phyloP scores from a whole-genome alignment of 2,329 filamentous ascomycete genomes.

The Emericellopsis atlantica region DNA sequence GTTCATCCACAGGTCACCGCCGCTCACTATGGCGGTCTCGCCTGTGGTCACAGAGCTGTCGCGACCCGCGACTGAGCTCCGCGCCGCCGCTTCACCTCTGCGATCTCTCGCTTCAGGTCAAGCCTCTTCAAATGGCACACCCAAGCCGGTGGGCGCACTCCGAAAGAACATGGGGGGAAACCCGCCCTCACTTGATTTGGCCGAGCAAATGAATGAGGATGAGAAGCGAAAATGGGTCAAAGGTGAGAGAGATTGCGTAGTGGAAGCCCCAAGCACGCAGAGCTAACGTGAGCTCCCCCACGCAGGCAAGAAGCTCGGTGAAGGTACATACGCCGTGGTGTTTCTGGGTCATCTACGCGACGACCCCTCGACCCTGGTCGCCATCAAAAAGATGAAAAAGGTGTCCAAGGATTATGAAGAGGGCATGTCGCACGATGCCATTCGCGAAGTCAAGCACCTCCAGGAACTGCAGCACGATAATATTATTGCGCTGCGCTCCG shows the following conservation, averaged over 20 bases:
- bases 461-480: slow-evolving; percentile 92
- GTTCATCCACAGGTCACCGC: neutral
- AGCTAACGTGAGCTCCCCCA: neutral
- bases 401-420: slow-evolving; percentile 76
- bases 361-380: slow-evolving; percentile 64
- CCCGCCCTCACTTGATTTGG: slow-evolving; percentile 36
- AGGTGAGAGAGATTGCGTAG: slow-evolving; percentile 31
- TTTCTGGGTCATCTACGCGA: slow-evolving; percentile 72
- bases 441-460: slow-evolving; percentile 90
- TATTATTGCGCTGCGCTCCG: slow-evolving; percentile 82
- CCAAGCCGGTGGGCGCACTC: slow-evolving; percentile 20
- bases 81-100: slow-evolving; percentile 25
- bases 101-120: slow-evolving; percentile 25
- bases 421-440: slow-evolving; percentile 85
- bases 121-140: slow-evolving; percentile 29
- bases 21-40: slow-evolving; percentile 28
- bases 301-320: slow-evolving; percentile 79
- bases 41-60: slow-evolving; percentile 25
- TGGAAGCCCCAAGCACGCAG: too few relatives aligned
- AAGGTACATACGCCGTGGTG: slow-evolving; percentile 94
- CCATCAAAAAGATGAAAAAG: slow-evolving; percentile 81
- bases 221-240: slow-evolving; percentile 86
- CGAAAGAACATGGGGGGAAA: neutral
- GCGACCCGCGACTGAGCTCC: slow-evolving; percentile 14
- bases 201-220: slow-evolving; percentile 72